Evolutionary conservation across 495 filamentous ascomycete species (phyloP).

Genomic region (Daldinia decipiens): DNA sequence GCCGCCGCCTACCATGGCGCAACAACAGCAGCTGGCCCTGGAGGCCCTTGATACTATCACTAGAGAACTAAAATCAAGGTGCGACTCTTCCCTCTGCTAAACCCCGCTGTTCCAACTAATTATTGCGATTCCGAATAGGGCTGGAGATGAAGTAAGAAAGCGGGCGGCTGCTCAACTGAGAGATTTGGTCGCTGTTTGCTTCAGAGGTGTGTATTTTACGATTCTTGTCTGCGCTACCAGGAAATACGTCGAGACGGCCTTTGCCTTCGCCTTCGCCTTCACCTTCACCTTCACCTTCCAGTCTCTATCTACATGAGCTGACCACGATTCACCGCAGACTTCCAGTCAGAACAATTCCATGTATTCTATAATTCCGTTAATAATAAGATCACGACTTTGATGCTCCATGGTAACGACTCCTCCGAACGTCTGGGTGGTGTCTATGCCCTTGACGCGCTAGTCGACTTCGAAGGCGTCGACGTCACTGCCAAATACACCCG

Average conservation of each 20-base stretch:
- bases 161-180: slow-evolving; percentile 46
- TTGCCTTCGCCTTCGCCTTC: too few species aligned
- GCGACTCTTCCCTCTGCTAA: neutral
- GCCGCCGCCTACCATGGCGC: slow-evolving; percentile 43
- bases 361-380: slow-evolving; percentile 83
- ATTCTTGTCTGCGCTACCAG: neutral
- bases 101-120: slow-evolving; percentile 6
- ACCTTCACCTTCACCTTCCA: neutral
- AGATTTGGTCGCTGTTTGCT: slow-evolving; percentile 49
- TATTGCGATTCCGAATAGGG: slow-evolving; percentile 26
- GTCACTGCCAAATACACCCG: slow-evolving; percentile 91
- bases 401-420: slow-evolving; percentile 84
- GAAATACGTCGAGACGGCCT: neutral
- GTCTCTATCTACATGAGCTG: slow-evolving; percentile 14
- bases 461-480: slow-evolving; percentile 96
- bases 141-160: slow-evolving; percentile 49
- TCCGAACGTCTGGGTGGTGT: slow-evolving; percentile 91
- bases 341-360: slow-evolving; percentile 78
- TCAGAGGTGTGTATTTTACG: slow-evolving; percentile 45
- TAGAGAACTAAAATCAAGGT: slow-evolving; percentile 52
- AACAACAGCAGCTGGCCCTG: slow-evolving; percentile 50
- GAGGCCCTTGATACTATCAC: slow-evolving; percentile 49
- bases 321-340: slow-evolving; percentile 63
- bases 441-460: slow-evolving; percentile 87
- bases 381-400: slow-evolving; percentile 74